phyloP scores from a whole-genome alignment of 2,329 filamentous ascomycete species.

The Aspergillus costaricaensis region DNA sequence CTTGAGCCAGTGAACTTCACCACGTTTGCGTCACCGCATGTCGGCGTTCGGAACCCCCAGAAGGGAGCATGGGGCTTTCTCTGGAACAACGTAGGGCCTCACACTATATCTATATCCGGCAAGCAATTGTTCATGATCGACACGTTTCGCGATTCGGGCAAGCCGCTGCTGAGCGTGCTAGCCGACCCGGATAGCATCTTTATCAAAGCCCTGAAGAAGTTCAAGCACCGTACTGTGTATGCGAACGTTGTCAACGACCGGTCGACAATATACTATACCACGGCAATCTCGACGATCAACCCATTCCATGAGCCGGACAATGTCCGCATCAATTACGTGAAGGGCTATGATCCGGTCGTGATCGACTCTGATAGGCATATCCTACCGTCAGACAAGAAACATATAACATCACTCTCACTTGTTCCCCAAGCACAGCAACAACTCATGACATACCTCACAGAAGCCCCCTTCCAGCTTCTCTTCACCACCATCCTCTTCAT shows the following conservation, averaged over 20 bases:
- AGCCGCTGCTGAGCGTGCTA: constrained; percentile 76
- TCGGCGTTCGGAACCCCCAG: constrained; percentile 72
- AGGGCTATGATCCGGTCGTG: constrained; percentile 73
- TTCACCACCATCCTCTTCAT: constrained; percentile 73
- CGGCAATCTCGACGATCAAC: constrained; percentile 73
- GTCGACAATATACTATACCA: constrained; percentile 80
- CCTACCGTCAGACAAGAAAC: constrained; percentile 30
- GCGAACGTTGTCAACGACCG: constrained; percentile 85
- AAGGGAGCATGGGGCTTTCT: constrained; percentile 66
- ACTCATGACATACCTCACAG: constrained; percentile 47
- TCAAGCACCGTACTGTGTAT: constrained; percentile 77
- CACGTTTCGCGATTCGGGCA: constrained; percentile 77
- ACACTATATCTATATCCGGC: constrained; percentile 79
- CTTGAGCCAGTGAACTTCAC: constrained; percentile 90
- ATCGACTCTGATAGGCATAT: constrained; percentile 57
- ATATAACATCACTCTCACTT: constrained; percentile 15
- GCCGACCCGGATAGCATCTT: constrained; percentile 85
- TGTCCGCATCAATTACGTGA: constrained; percentile 70
- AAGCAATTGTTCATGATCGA: constrained; percentile 87
- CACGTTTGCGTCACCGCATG: constrained; percentile 83
- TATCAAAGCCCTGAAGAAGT: constrained; percentile 73
- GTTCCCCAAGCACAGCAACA: constrained; percentile 38
- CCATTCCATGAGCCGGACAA: constrained; percentile 70
- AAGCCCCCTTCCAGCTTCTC: constrained; percentile 65
- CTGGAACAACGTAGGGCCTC: constrained; percentile 82